phyloP scores from a whole-genome alignment of 306 rosid genomes.

The Dryas alaskensis region DNA sequence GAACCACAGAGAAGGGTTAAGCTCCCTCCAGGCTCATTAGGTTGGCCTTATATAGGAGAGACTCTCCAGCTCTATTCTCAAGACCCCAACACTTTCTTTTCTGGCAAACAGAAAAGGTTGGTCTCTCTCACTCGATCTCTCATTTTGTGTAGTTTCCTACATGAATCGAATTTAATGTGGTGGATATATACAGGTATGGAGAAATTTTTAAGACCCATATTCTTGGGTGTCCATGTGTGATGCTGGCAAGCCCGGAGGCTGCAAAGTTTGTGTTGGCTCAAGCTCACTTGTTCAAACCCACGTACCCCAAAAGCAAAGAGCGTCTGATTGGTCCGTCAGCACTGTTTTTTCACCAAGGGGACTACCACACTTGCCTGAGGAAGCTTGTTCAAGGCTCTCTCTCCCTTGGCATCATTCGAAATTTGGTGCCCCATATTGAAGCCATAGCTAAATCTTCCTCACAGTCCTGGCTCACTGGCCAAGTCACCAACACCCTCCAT shows the following conservation, averaged over 20 bases:
- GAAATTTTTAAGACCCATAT: conserved; percentile 88
- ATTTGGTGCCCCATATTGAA: conserved; percentile 55
- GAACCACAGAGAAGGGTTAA: conserved; percentile 28
- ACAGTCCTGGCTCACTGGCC: conserved; percentile 43
- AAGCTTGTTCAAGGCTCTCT: conserved; percentile 66
- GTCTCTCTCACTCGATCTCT: neutral
- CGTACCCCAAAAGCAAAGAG: conserved; percentile 89
- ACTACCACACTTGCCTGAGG: conserved; percentile 60
- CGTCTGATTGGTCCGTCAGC: conserved; percentile 76
- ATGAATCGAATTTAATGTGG: neutral
- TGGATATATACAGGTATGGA: conserved; percentile 51
- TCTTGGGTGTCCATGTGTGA: conserved; percentile 76
- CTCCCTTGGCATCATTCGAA: conserved; percentile 46
- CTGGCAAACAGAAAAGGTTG: conserved; percentile 69
- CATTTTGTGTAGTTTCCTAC: neutral
- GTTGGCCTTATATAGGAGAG: conserved; percentile 92
- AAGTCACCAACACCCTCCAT: conserved; percentile 53
- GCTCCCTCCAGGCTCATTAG: conserved; percentile 97
- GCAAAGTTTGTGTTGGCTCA: conserved; percentile 73
- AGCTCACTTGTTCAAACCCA: conserved; percentile 80
- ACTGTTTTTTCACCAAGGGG: conserved; percentile 76
- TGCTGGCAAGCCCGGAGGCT: conserved; percentile 87
- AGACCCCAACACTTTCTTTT: conserved; percentile 66
- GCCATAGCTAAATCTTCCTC: conserved; percentile 49
- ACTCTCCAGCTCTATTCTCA: conserved; percentile 79